Conservation (phyloP, 495 filamentous ascomycete genomes). For the Achaetomiella virescens region DNA sequence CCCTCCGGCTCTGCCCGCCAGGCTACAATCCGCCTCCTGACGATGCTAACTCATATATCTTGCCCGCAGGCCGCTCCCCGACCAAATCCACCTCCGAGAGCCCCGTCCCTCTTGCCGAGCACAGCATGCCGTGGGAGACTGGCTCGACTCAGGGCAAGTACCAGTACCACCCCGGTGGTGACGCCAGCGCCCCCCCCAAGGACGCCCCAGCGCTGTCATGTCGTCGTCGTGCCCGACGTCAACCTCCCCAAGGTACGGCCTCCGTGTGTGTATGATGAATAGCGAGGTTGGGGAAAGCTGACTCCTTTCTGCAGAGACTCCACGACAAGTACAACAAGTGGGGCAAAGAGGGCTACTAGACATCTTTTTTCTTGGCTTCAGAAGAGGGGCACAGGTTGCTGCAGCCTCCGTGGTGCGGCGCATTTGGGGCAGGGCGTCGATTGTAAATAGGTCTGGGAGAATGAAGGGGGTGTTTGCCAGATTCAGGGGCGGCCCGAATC, state of each 20-base stretch:
- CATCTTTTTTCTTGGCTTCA: neutral
- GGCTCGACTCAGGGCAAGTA: constrained; percentile 65
- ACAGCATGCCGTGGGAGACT: constrained; percentile 85
- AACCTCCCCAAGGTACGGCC: constrained; percentile 78
- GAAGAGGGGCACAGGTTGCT: constrained; percentile 1
- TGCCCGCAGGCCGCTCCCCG: constrained; percentile 65
- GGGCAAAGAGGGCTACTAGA: constrained; percentile 74
- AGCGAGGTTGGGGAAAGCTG: neutral
- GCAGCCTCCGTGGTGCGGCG: neutral
- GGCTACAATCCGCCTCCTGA: neutral
- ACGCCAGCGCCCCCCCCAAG: constrained; percentile 65
- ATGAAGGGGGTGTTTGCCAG: neutral
- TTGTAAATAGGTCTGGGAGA: constrained; percentile 22
- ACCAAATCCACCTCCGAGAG: constrained; percentile 79
- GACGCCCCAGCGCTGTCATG: constrained; percentile 88
- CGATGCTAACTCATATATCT: constrained; percentile 14
- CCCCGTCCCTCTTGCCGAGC: constrained; percentile 62
- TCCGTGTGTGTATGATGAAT: neutral
- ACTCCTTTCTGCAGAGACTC: constrained; percentile 53
- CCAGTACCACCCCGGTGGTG: constrained; percentile 85
- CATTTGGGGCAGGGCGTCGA: neutral
- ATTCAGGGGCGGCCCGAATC: constrained; percentile 6
- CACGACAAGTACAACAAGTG: constrained; percentile 98
- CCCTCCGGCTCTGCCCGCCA: neutral
- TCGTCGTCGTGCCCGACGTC: constrained; percentile 86